These are phyloP conservation scores for Solanum paucissectum DNA, from an alignment of 257 asterid genomes.

Conservation along the genomic window DNA sequence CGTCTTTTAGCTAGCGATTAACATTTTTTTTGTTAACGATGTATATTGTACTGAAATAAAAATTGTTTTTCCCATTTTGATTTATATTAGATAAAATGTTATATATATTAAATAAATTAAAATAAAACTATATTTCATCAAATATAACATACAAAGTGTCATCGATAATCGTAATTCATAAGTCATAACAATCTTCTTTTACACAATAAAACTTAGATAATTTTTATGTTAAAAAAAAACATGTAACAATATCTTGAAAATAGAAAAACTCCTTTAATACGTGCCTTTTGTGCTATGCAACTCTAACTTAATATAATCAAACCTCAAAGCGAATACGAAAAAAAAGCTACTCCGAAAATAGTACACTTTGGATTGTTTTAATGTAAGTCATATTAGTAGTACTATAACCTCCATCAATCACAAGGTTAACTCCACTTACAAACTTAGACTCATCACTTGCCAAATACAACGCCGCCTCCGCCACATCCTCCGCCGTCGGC, in stretches of 20 bases:
- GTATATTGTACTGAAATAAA: too few species aligned
- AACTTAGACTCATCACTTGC: constrained; percentile 52
- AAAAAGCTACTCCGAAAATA: neutral
- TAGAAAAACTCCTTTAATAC: neutral
- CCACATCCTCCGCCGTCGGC: constrained; percentile 60
- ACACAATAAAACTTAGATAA: too few species aligned
- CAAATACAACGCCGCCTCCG: constrained; percentile 67
- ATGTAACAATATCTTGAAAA: neutral
- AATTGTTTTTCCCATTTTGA: neutral
- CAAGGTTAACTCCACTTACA: constrained; percentile 60
- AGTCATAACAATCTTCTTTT: neutral
- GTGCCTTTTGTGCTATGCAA: neutral
- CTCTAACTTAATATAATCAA: neutral
- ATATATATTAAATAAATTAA: neutral
- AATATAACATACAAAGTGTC: neutral
- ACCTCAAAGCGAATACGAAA: neutral
- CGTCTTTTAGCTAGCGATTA: neutral
- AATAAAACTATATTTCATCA: neutral
- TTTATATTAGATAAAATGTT: neutral
- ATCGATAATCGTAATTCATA: neutral
- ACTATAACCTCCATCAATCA: constrained; percentile 77
- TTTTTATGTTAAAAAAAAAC: too few species aligned
- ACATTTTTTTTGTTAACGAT: too few species aligned
- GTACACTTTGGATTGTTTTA: constrained; percentile 10
- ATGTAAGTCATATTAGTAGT: constrained; percentile 47